phyloP scores from a whole-genome alignment of 352 stramenopile genomes.

The Phytopythium cucurbitacearum region DNA sequence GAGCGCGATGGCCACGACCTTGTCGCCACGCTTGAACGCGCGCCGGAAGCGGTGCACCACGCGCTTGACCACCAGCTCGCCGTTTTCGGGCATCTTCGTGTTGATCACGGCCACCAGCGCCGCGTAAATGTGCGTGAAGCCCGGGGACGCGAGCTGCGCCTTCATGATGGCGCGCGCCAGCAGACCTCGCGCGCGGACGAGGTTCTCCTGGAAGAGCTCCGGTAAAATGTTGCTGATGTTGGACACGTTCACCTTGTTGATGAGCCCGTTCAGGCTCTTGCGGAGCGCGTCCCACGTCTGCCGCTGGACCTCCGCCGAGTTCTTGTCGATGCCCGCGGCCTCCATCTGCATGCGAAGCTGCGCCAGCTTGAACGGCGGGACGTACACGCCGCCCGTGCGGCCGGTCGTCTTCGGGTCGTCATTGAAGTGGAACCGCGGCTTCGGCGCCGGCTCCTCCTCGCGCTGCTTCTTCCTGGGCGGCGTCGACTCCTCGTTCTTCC shows the following conservation, averaged over 20 bases:
- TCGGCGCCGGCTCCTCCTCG: conserved; percentile 5
- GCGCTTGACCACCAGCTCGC: conserved; percentile 92
- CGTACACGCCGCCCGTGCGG: conserved; percentile 89
- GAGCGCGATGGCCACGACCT: conserved; percentile 92
- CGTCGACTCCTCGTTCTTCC: conserved; percentile 5
- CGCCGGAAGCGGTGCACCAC: conserved; percentile 94
- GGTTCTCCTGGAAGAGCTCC: conserved; percentile 96
- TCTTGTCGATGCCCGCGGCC: conserved; percentile 26
- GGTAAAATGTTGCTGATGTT: conserved; percentile 96
- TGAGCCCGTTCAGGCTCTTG: conserved; percentile 97
- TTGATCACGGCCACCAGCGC: conserved; percentile 98
- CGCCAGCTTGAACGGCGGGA: conserved; percentile 91
- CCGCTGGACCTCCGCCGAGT: conserved; percentile 82
- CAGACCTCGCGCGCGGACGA: conserved; percentile 94
- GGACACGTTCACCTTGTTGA: conserved; percentile 95
- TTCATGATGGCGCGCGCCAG: conserved; percentile 95
- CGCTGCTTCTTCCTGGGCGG: neutral
- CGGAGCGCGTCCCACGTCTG: conserved; percentile 95
- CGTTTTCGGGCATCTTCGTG: conserved; percentile 98
- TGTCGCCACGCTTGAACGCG: conserved; percentile 96
- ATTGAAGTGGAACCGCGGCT: conserved; percentile 17
- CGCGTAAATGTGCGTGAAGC: conserved; percentile 97
- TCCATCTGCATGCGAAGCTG: conserved; percentile 57
- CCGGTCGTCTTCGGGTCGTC: conserved; percentile 38
- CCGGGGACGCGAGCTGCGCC: conserved; percentile 93